Base-by-base conservation (phyloP, 2,329 filamentous ascomycete genomes). In the Raffaelea arxii region DNA sequence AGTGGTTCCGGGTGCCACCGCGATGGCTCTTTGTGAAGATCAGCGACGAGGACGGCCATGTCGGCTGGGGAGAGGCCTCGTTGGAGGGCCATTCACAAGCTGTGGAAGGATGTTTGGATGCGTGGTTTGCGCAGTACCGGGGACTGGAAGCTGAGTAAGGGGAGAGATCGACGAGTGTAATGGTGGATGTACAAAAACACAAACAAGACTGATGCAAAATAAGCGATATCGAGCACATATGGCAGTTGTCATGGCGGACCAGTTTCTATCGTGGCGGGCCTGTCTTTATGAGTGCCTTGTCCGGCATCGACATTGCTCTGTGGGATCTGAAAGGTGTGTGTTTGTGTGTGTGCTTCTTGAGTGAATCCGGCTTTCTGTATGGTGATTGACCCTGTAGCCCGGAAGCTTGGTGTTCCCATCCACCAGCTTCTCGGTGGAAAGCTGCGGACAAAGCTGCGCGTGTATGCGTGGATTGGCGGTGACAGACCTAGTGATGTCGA, bases 21-120 rank as follows among this genome's bases (percentile, higher is more conserved):
- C 67, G 80, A 43, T 84, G 80, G 80, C 70, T 84, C 1, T 82
- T 84, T 53, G 79, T 84, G 55, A 84, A 84, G 58, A 71, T 84
- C 51, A 76, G 71, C 6, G 79, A 84, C 56, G 72, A 75, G 37
- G 68, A 71, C 6, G 78, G 73, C 7, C 65, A 72, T 35, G 66
- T 68, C 53, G 80, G 80, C 22, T 84, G 80, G 80, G 80, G 80
- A 23, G 80, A 84, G 59, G 78, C 75, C 3, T 80, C 78, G 0
- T 64, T 84, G 2, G 80, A 84, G 60, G 80, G 80, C 0, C 80
- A 84, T 53, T 76, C 74, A 2, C 69, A 80, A 51, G 79, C 79
- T 12, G 77, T 84, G 2, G 80, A 84, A 57, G 81, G 81, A 4
- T 74, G 75, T 41, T 62, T 84, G 25, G 72, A 82, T 57, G 78